Evolutionary conservation across 2,329 filamentous ascomycete species (phyloP).

Genomic region (Stylonectria norvegica): DNA sequence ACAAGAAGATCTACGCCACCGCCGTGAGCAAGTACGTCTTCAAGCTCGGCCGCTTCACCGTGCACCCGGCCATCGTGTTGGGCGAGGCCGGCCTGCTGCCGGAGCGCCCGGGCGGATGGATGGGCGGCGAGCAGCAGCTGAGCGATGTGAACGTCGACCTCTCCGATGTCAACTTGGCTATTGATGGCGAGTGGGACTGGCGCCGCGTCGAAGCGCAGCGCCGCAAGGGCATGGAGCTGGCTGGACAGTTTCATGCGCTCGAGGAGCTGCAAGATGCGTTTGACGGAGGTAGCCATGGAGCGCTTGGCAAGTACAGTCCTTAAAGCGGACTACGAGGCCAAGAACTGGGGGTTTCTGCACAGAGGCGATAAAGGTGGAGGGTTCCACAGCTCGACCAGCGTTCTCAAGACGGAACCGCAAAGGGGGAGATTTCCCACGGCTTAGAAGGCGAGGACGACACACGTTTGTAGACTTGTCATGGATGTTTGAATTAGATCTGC

Average conservation of each 20-base stretch:
- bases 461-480: background rate
- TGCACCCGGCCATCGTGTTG: constrained; percentile 76
- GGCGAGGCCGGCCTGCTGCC: constrained; percentile 68
- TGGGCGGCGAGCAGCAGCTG: constrained; percentile 41
- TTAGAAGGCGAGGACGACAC: background rate
- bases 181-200: constrained; percentile 54
- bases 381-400: background rate
- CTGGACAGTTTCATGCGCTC: constrained; percentile 53
- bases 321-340: constrained; percentile 27
- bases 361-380: background rate
- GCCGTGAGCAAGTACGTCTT: constrained; percentile 78
- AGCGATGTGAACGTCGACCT: constrained; percentile 38
- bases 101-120: constrained; percentile 64
- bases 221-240: constrained; percentile 52
- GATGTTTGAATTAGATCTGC: constrained; percentile 2
- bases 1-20: constrained; percentile 66
- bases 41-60: constrained; percentile 77
- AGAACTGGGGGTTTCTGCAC: background rate
- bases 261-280: constrained; percentile 53
- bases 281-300: constrained; percentile 51
- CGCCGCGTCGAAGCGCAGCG: constrained; percentile 53
- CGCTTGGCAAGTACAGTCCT: constrained; percentile 47
- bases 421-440: constrained; percentile 1
- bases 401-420: constrained; percentile 1
- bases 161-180: constrained; percentile 33